Conservation (phyloP, 2,329 filamentous ascomycete species). For the Epichloe festucae region DNA sequence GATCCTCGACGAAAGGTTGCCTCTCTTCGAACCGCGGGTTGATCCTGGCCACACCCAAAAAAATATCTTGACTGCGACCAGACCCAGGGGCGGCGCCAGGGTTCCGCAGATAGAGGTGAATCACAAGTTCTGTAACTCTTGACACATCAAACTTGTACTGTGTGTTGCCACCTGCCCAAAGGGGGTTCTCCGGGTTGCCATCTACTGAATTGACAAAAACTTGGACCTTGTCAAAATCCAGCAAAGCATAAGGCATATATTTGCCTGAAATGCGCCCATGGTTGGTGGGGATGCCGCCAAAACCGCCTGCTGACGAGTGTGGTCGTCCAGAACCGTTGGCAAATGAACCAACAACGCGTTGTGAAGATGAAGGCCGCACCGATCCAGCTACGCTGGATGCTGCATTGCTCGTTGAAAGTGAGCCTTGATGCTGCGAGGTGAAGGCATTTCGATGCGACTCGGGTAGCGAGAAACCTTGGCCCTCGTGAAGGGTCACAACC, state of each 20-base stretch:
- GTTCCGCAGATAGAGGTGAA: conserved; percentile 91
- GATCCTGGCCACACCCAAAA: conserved; percentile 80
- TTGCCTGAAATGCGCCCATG: conserved; percentile 94
- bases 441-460: conserved; percentile 75
- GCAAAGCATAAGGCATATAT: conserved; percentile 88
- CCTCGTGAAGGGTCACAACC: conserved; percentile 93
- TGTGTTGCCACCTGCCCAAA: conserved; percentile 97
- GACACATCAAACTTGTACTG: conserved; percentile 99
- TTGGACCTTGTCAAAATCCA: conserved; percentile 98
- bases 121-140: conserved; percentile 75
- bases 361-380: conserved; percentile 43
- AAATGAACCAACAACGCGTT: conserved; percentile 48
- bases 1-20: conserved; percentile 58
- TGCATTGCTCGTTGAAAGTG: conserved; percentile 52
- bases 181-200: conserved; percentile 81
- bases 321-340: conserved; percentile 52
- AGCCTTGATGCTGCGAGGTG: conserved; percentile 58
- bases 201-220: conserved; percentile 97
- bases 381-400: conserved; percentile 35
- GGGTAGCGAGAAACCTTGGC: conserved; percentile 79
- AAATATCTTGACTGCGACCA: conserved; percentile 90
- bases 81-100: conserved; percentile 73
- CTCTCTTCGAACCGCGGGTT: conserved; percentile 86
- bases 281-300: conserved; percentile 77
- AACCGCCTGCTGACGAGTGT: conserved; percentile 74